phyloP scores from a whole-genome alignment of 495 filamentous ascomycete species.

The Penicillium bialowiezense region DNA sequence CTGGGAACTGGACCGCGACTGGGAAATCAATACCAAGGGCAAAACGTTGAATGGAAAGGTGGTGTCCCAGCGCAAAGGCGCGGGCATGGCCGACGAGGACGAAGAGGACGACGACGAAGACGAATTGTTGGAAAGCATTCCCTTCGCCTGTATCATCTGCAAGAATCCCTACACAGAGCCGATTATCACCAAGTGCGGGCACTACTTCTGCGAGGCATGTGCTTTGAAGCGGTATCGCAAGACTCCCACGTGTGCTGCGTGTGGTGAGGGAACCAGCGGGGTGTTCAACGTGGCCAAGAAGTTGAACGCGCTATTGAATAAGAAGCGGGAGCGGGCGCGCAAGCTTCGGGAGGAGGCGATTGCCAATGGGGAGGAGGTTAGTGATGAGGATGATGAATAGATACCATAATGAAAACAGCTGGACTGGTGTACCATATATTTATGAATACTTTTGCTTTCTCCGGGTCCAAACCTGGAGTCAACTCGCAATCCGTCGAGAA shows the following conservation, averaged over 20 bases:
- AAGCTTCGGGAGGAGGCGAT: constrained; percentile 67
- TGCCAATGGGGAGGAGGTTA: constrained; percentile 67
- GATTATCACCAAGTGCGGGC: constrained; percentile 85
- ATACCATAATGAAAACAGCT: constrained; percentile 7
- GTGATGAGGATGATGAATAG: constrained; percentile 55
- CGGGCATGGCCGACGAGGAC: constrained; percentile 40
- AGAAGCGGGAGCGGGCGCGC: constrained; percentile 70
- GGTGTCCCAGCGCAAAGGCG: constrained; percentile 52
- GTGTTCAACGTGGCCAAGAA: constrained; percentile 89
- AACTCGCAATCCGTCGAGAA: too few relatives aligned
- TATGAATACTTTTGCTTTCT: too few relatives aligned
- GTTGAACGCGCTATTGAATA: constrained; percentile 75
- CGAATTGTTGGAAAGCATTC: constrained; percentile 78
- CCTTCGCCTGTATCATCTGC: constrained; percentile 95
- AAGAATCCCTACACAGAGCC: constrained; percentile 75
- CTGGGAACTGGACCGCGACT: constrained; percentile 92
- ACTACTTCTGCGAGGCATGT: constrained; percentile 93
- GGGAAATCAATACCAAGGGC: constrained; percentile 80
- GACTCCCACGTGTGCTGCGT: constrained; percentile 80
- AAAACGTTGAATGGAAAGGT: constrained; percentile 63
- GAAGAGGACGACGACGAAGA: constrained; percentile 65
- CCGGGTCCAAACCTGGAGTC: too few relatives aligned
- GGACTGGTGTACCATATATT: neutral
- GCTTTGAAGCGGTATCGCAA: constrained; percentile 80
- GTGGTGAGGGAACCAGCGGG: constrained; percentile 78